These are phyloP conservation scores for Fusarium gaditjirri DNA, from an alignment of 2,329 filamentous ascomycete species.

Conservation along the genomic window DNA sequence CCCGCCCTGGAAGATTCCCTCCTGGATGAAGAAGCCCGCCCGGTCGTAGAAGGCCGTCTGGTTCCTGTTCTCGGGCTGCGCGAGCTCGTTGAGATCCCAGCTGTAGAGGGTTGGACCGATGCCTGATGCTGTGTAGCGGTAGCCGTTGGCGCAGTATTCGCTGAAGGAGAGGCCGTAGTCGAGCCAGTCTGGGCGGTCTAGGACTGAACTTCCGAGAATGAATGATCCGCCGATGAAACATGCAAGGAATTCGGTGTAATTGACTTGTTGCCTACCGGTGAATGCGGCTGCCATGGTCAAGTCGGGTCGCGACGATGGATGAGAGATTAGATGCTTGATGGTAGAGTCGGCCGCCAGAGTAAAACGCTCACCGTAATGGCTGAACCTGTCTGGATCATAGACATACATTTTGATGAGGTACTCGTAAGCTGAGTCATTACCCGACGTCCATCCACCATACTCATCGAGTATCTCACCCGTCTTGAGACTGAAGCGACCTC, in stretches of 20 bases:
- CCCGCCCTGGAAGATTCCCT: not conserved
- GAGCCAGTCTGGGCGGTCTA: slow-evolving; percentile 54
- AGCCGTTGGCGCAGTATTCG: slow-evolving; percentile 3
- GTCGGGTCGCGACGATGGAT: slow-evolving; percentile 78
- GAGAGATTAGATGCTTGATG: slow-evolving; percentile 45
- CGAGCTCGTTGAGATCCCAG: not conserved
- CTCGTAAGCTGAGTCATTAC: slow-evolving; percentile 69
- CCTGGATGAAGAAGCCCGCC: not conserved
- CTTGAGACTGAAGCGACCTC: slow-evolving; percentile 6
- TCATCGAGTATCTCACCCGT: slow-evolving; percentile 41
- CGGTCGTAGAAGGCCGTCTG: not conserved
- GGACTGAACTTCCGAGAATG: slow-evolving; percentile 67
- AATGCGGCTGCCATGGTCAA: slow-evolving; percentile 70
- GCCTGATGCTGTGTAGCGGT: not conserved
- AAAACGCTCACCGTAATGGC: slow-evolving; percentile 22
- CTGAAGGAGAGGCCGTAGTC: slow-evolving; percentile 10
- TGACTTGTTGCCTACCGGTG: slow-evolving; percentile 64
- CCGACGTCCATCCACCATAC: slow-evolving; percentile 64
- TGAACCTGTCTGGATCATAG: slow-evolving; percentile 68
- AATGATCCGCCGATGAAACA: slow-evolving; percentile 76
- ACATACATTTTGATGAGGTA: slow-evolving; percentile 71
- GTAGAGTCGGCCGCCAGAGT: slow-evolving; percentile 64
- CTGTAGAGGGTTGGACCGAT: slow-evolving; percentile 4
- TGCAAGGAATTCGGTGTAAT: slow-evolving; percentile 59
- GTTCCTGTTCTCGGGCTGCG: not conserved